Percentiles rank a stretch among this genome's conserved stretches.
These are phyloP conservation scores for Neurospora sp. DNA, from an alignment of 495 filamentous ascomycete species.

Conservation along the genomic window DNA sequence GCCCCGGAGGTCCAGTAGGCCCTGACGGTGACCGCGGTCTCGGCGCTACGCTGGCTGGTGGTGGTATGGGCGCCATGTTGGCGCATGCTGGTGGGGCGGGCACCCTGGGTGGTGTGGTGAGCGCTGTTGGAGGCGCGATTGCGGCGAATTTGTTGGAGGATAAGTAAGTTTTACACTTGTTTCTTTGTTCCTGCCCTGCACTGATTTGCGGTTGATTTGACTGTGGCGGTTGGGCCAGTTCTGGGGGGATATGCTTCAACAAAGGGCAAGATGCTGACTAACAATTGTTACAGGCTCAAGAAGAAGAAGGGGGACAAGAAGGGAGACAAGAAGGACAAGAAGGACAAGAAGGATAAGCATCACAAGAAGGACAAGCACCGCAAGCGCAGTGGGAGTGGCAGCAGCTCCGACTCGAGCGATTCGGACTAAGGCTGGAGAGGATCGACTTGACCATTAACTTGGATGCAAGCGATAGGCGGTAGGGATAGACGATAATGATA, in stretches of 20 bases:
- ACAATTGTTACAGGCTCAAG: background rate
- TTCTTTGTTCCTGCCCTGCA: background rate
- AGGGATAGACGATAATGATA: background rate
- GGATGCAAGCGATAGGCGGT: background rate
- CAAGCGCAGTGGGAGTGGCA: background rate
- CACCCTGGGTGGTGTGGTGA: background rate
- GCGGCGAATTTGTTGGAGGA: background rate
- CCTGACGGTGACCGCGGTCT: background rate
- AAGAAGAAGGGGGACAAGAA: background rate
- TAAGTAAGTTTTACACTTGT: background rate
- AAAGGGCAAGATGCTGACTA: background rate
- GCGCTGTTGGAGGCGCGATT: background rate
- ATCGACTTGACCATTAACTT: background rate
- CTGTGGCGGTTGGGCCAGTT: background rate
- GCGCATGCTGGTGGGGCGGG: background rate
- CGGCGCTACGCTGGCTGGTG: background rate
- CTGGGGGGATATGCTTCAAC: too few relatives aligned
- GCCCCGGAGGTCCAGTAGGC: background rate
- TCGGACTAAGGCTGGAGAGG: background rate
- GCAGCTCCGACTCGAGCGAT: background rate
- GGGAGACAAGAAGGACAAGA: background rate
- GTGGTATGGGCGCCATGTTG: background rate
- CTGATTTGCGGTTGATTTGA: background rate
- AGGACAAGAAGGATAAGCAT: background rate
- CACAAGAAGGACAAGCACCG: background rate